These are phyloP conservation scores for Speleostelium caveatum DNA, from an alignment of 78 protist genomes.

Conservation along the genomic window DNA sequence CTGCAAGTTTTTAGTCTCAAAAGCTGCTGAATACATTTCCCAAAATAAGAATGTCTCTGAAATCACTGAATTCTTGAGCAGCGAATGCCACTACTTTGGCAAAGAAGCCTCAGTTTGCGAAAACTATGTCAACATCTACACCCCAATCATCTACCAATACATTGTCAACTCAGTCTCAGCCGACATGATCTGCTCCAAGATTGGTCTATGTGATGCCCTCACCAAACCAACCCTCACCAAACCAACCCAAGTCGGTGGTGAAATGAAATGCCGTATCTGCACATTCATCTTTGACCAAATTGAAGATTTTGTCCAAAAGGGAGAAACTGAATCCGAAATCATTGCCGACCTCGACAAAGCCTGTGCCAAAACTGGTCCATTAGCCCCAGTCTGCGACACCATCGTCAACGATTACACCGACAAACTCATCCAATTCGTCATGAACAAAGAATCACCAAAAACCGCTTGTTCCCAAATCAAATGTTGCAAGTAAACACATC, in stretches of 20 bases:
- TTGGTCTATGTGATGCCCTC: not conserved
- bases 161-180: not conserved
- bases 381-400: not conserved
- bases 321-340: not conserved
- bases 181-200: not conserved
- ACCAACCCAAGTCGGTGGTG: not conserved
- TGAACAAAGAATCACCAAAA: not conserved
- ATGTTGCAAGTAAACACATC: no score
- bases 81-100: no score
- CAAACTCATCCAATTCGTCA: not conserved
- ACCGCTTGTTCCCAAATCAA: not conserved
- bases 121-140: not conserved
- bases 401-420: not conserved
- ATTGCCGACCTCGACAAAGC: not conserved
- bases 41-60: not conserved
- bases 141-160: slow-evolving; percentile 6
- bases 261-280: not conserved
- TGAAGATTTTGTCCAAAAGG: not conserved
- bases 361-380: not conserved
- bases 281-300: not conserved
- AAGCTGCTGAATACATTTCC: not conserved
- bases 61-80: not conserved
- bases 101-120: not conserved
- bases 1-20: not conserved
- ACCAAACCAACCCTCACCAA: no score